Evolutionary conservation across 805 yeast genomes (phyloP), one percentile per base, ranked within the genome.

Genomic region (Kluyveromyces siamensis): DNA sequence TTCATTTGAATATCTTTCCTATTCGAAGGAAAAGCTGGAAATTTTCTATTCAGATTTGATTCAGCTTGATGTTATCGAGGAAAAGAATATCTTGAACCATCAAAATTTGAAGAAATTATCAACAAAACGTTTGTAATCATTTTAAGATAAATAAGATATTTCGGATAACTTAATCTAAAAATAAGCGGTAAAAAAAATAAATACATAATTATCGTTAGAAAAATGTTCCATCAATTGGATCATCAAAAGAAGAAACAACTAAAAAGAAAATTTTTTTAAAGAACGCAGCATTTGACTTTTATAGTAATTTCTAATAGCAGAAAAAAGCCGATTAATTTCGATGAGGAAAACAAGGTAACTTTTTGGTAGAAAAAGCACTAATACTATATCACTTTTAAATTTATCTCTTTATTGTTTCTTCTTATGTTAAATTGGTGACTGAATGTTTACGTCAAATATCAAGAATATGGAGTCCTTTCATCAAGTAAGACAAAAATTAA

Each of bases 31-130:
- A 53, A 91, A 90, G 68, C 73, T 84, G 13, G 80, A 79, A 6
- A 64, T 88, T 18, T 77, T 84, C 48, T 73, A 90, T 73, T 88
- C 86, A 11, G 97, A 91, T 63, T 62, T 86, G 59, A 66, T 83
- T 18, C 74, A 74, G 47, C 72, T 84, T 37, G 86, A 84, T 0
- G 52, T 88, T 8, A 53, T 77, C 25, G 56, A 66, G n/a, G 55
- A 62, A 46, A 56, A 59, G 2, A 62, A 59, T 21, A 27, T 43
- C n/a, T 19, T 43, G 17, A 33, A 43, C 21, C 16, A 21, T 6
- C 27, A 33, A 16, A n/a, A 16, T 35, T 33, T 43, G 17, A 43
- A 43, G 45, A 17, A 13, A 17, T 33, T 43, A 17, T 33, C 10
- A 19, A 33, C 36, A 19, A 43, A 13, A 4, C 45, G 39, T 25